Conservation (phyloP, 768 basidiomycete genomes). For the Lentinula edodes region DNA sequence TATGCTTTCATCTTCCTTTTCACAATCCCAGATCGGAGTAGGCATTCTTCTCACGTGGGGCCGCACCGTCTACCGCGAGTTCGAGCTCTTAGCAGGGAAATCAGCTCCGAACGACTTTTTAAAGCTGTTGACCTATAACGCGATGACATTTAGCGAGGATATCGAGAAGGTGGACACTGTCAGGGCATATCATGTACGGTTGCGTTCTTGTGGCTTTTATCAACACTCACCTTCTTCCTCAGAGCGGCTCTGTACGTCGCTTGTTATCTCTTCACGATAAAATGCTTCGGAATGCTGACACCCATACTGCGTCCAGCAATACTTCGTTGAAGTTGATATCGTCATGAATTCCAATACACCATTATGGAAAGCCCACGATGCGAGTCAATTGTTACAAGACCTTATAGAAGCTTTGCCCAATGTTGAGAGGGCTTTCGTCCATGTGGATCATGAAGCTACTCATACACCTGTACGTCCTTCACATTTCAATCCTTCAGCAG, state of each 20-base stretch:
- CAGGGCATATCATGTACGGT: constrained; percentile 77
- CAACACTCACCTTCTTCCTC: neutral
- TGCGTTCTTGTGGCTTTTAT: neutral
- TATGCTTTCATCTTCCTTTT: neutral
- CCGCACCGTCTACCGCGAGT: constrained; percentile 72
- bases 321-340: constrained; percentile 93
- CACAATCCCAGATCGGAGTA: constrained; percentile 52
- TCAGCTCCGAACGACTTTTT: constrained; percentile 89
- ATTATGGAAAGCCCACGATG: constrained; percentile 82
- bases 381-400: constrained; percentile 81
- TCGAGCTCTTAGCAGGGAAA: constrained; percentile 85
- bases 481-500: neutral
- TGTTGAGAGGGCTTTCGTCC: constrained; percentile 91
- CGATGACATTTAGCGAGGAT: constrained; percentile 80
- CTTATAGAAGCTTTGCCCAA: constrained; percentile 86
- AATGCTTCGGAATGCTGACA: neutral
- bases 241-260: constrained; percentile 3
- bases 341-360: constrained; percentile 89
- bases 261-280: neutral
- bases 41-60: constrained; percentile 79
- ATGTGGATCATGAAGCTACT: constrained; percentile 84
- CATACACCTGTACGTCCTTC: constrained; percentile 1
- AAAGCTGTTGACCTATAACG: constrained; percentile 90
- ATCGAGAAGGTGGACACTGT: constrained; percentile 89
- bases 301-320: constrained; percentile 45